Conservation (phyloP, 805 yeast species). For the Candida vaughaniae region DNA sequence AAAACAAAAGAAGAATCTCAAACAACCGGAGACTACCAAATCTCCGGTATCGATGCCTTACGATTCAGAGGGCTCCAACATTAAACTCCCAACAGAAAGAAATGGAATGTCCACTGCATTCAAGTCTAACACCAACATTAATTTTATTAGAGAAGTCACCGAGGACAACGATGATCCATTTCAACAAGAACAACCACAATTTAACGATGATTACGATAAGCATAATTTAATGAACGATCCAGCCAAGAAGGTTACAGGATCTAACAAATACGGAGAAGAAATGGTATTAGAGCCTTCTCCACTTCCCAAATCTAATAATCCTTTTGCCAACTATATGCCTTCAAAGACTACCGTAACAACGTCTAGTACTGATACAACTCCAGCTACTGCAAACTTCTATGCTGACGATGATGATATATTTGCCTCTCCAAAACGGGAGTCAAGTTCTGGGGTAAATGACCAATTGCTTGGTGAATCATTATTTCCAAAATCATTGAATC, state of each 20-base stretch:
- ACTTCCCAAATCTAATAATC: slow-evolving; percentile 16
- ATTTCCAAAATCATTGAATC: slow-evolving; percentile 68
- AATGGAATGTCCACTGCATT: slow-evolving; percentile 9
- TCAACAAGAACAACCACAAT: slow-evolving; percentile 7
- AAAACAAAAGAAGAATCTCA: background rate
- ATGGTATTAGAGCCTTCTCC: slow-evolving; percentile 23
- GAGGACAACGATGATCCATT: slow-evolving; percentile 18
- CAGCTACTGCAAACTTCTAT: background rate
- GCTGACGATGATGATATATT: slow-evolving; percentile 16
- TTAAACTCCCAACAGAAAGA: slow-evolving; percentile 13
- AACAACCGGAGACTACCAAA: background rate
- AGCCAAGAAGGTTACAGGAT: slow-evolving; percentile 20
- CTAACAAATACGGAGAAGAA: slow-evolving; percentile 26
- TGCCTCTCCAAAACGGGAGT: slow-evolving; percentile 28
- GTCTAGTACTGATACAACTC: background rate
- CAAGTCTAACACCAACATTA: slow-evolving; percentile 17
- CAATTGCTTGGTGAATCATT: slow-evolving; percentile 49
- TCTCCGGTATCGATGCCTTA: slow-evolving; percentile 5
- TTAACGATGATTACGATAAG: slow-evolving; percentile 18
- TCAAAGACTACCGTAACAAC: background rate
- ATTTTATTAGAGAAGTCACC: slow-evolving; percentile 30
- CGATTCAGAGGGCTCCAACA: slow-evolving; percentile 5
- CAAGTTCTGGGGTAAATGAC: slow-evolving; percentile 18
- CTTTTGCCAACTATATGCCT: slow-evolving; percentile 10
- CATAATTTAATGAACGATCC: slow-evolving; percentile 23